These are phyloP conservation scores for Entonaema liquescens DNA, from an alignment of 495 filamentous ascomycete species.

Conservation along the genomic window DNA sequence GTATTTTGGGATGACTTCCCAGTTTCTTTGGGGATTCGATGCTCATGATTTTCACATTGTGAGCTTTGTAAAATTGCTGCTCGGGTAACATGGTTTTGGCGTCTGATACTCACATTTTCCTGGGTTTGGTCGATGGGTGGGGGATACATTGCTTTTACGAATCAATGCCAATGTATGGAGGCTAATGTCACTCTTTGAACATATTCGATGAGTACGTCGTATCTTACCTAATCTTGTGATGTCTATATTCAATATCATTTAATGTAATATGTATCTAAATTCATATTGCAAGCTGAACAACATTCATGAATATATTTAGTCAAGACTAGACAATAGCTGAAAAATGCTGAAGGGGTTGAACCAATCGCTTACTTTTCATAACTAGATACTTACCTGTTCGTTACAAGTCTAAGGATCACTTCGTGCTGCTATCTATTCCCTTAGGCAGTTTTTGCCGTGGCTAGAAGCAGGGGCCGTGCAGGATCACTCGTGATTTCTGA, in stretches of 20 bases:
- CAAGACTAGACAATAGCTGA: neutral
- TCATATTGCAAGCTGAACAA: neutral
- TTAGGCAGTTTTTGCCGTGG: neutral
- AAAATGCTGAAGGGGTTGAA: neutral
- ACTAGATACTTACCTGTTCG: too few relatives aligned
- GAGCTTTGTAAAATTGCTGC: neutral
- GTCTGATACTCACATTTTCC: neutral
- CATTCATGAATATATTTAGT: neutral
- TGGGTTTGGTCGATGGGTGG: neutral
- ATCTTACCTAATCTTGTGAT: neutral
- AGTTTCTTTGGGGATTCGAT: neutral
- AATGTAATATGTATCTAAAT: neutral
- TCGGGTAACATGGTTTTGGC: neutral
- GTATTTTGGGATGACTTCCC: neutral
- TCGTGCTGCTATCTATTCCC: neutral
- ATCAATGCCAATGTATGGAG: neutral
- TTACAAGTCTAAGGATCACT: neutral
- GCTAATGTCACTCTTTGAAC: neutral
- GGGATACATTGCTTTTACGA: neutral
- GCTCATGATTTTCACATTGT: neutral
- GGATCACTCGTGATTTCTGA: neutral
- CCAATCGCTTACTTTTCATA: neutral
- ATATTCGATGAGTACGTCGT: neutral
- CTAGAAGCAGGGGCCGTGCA: neutral
- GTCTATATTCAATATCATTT: neutral